Percentiles rank a stretch among this genome's conserved stretches.
These are phyloP conservation scores for Gonapodya prolifera DNA, from an alignment of 192 early-diverging fungal species.

Conservation along the genomic window DNA sequence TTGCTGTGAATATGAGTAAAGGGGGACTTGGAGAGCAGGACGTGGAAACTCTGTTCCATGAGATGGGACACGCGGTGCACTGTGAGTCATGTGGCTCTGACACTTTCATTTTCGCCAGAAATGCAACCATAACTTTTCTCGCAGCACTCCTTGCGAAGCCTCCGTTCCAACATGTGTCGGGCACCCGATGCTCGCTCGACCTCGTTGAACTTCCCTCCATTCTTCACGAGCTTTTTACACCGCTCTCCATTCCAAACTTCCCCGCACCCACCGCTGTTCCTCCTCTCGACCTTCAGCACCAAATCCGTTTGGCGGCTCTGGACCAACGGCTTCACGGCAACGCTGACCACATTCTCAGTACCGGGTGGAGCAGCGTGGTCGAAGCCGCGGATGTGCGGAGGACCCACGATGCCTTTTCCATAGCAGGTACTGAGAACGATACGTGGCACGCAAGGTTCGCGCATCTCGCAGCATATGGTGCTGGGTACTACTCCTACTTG, in stretches of 20 bases:
- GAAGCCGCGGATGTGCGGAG: neutral
- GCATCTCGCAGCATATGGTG: slow-evolving; percentile 84
- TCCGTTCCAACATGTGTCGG: slow-evolving; percentile 92
- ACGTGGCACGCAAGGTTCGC: slow-evolving; percentile 85
- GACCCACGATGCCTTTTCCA: neutral
- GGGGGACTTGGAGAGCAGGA: slow-evolving; percentile 55
- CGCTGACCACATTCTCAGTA: neutral
- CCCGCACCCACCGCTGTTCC: neutral
- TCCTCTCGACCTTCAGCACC: slow-evolving; percentile 63
- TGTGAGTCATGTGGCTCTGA: slow-evolving; percentile 25
- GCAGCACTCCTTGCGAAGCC: slow-evolving; percentile 78
- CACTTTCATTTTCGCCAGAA: neutral
- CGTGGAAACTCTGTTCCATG: slow-evolving; percentile 95
- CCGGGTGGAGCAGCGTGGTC: neutral
- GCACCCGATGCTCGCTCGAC: slow-evolving; percentile 86
- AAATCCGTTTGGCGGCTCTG: slow-evolving; percentile 81
- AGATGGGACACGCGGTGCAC: slow-evolving; percentile 99
- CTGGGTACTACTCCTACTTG: slow-evolving; percentile 90
- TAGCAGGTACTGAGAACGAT: neutral
- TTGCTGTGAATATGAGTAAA: slow-evolving; percentile 27
- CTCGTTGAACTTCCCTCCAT: slow-evolving; percentile 97
- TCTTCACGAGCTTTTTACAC: slow-evolving; percentile 57
- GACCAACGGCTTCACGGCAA: slow-evolving; percentile 45
- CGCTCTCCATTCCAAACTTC: neutral
- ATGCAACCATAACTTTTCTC: neutral